Percentiles rank a stretch among this genome's conserved stretches.
Conservation (phyloP, 1,284 basidiomycete genomes). For the Cutaneotrichosporon sp. region DNA sequence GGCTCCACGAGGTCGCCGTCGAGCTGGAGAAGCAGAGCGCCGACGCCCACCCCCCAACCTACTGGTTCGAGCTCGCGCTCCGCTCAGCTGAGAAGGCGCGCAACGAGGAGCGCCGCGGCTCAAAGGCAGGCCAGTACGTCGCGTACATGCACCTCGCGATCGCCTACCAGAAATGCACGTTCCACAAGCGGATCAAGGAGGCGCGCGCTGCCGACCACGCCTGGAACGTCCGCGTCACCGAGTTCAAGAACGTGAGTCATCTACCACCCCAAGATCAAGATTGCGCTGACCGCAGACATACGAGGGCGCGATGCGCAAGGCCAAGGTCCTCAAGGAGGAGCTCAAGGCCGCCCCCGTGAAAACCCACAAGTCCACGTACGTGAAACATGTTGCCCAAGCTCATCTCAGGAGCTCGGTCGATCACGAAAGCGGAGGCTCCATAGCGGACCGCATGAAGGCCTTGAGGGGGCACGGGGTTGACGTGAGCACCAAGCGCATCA, state of each 20-base stretch:
- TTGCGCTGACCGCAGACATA: slow-evolving; percentile 29
- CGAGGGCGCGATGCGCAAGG: slow-evolving; percentile 40
- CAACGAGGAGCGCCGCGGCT: slow-evolving; percentile 37
- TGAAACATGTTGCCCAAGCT: not conserved
- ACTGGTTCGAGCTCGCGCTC: slow-evolving; percentile 48
- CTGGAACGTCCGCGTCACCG: slow-evolving; percentile 38
- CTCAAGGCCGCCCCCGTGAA: slow-evolving; percentile 22
- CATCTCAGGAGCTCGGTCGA: slow-evolving; percentile 15
- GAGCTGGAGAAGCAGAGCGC: slow-evolving; percentile 26
- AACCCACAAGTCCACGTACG: not conserved
- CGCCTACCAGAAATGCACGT: slow-evolving; percentile 31
- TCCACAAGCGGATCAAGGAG: slow-evolving; percentile 35
- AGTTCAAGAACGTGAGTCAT: slow-evolving; percentile 48
- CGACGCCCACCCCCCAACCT: slow-evolving; percentile 31
- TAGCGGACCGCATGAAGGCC: slow-evolving; percentile 53
- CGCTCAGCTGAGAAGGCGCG: slow-evolving; percentile 44
- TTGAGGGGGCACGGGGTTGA: slow-evolving; percentile 51
- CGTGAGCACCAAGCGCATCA: slow-evolving; percentile 39
- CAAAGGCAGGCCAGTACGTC: slow-evolving; percentile 47
- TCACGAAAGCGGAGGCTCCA: slow-evolving; percentile 40
- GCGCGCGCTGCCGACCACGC: slow-evolving; percentile 33
- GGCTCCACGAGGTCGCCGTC: slow-evolving; percentile 16
- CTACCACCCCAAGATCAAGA: not conserved
- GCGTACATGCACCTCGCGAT: slow-evolving; percentile 40
- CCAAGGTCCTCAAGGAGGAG: slow-evolving; percentile 41